Conservation (phyloP, 1,139 yeast species). For the Saccharomyces hybrid region DNA sequence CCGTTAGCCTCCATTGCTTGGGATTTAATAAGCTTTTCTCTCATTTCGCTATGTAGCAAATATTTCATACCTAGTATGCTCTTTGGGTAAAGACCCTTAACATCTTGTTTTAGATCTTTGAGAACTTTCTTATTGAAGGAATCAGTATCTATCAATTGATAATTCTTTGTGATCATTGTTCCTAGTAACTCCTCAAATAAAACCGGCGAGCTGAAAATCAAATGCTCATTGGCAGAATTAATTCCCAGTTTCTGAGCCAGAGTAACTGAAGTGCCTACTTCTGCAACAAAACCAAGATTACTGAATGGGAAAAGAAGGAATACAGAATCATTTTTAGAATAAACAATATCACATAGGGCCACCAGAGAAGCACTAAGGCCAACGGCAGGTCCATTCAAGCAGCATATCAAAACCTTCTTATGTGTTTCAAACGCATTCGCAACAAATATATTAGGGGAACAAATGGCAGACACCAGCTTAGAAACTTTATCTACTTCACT, state of each 20-base stretch:
- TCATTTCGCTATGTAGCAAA: conserved; percentile 39
- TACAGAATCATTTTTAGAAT: conserved; percentile 54
- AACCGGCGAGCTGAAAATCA: conserved; percentile 62
- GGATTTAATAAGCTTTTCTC: conserved; percentile 46
- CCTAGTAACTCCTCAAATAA: conserved; percentile 45
- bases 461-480: conserved; percentile 46
- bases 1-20: conserved; percentile 55
- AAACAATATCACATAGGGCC: conserved; percentile 66
- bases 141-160: conserved; percentile 41
- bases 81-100: conserved; percentile 45
- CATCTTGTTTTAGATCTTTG: conserved; percentile 39
- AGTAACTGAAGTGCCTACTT: conserved; percentile 72
- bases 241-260: conserved; percentile 65
- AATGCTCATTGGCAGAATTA: conserved; percentile 66
- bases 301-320: conserved; percentile 75
- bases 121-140: conserved; percentile 50
- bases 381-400: conserved; percentile 81
- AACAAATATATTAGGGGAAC: conserved; percentile 57
- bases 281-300: conserved; percentile 75
- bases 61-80: conserved; percentile 58
- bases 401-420: conserved; percentile 64
- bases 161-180: conserved; percentile 50
- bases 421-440: conserved; percentile 66
- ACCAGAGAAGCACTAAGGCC: conserved; percentile 74
- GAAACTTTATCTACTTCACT: conserved; percentile 29